Conservation (phyloP, 179 eudicot species). For the Beta lomatogona region DNA sequence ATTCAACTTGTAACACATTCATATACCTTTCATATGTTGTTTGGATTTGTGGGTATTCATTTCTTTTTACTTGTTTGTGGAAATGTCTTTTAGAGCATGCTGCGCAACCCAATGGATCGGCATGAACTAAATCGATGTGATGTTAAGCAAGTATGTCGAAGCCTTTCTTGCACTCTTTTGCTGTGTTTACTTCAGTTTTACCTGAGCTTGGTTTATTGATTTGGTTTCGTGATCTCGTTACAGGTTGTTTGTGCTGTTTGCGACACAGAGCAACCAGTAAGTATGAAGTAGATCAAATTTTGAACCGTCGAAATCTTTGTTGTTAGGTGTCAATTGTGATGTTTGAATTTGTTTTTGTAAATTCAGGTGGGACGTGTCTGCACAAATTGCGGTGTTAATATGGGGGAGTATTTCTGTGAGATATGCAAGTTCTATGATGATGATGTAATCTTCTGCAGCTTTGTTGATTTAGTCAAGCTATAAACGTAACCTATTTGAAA, state of each 20-base stretch:
- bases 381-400: slow-evolving; percentile 85
- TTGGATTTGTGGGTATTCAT: slow-evolving; percentile 6
- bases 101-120: slow-evolving; percentile 58
- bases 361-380: slow-evolving; percentile 71
- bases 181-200: not conserved
- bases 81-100: slow-evolving; percentile 47
- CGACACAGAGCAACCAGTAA: slow-evolving; percentile 94
- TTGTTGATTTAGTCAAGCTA: not conserved
- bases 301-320: not conserved
- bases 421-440: slow-evolving; percentile 94
- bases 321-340: not conserved
- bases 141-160: slow-evolving; percentile 72
- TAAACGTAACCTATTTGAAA: not conserved
- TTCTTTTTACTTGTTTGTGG: slow-evolving; percentile 6
- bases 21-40: not conserved
- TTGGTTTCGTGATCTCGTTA: slow-evolving; percentile 23
- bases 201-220: not conserved
- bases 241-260: slow-evolving; percentile 94
- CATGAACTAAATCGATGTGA: slow-evolving; percentile 77
- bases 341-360: not conserved
- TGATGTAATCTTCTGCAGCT: slow-evolving; percentile 53
- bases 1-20: no score
- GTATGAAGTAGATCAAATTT: slow-evolving; percentile 16
- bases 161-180: not conserved
- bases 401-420: slow-evolving; percentile 95